Percentiles rank a stretch among this genome's conserved stretches.
These are phyloP conservation scores for Malus sieversii DNA, from an alignment of 306 rosid genomes.

Conservation along the genomic window DNA sequence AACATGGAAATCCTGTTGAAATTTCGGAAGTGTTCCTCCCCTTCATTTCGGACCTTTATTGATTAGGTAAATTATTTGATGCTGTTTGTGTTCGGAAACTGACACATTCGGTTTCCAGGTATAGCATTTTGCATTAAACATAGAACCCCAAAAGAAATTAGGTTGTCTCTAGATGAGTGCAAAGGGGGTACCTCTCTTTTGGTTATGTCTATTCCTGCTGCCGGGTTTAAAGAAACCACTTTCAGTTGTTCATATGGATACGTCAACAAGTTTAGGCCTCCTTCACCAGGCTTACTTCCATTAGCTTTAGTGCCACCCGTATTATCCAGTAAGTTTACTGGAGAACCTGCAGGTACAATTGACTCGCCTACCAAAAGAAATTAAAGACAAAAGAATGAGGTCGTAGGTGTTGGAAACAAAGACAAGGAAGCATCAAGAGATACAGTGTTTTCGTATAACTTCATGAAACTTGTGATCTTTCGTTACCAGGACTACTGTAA, in stretches of 20 bases:
- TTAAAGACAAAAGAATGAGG: neutral
- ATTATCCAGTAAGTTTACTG: slow-evolving; percentile 25
- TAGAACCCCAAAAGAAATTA: neutral
- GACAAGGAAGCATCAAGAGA: neutral
- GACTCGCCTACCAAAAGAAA: slow-evolving; percentile 24
- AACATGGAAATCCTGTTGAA: neutral
- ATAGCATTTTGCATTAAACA: neutral
- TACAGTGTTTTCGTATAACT: neutral
- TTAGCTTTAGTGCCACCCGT: slow-evolving; percentile 21
- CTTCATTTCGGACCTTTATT: too few relatives aligned
- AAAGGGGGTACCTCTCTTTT: slow-evolving; percentile 64
- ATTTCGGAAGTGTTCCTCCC: too few relatives aligned
- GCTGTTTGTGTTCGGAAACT: neutral
- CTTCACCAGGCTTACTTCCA: slow-evolving; percentile 23
- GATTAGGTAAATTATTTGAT: neutral
- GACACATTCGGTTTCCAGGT: neutral
- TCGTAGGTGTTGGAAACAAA: neutral
- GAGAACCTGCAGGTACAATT: slow-evolving; percentile 30
- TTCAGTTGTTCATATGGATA: slow-evolving; percentile 68
- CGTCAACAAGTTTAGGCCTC: slow-evolving; percentile 15
- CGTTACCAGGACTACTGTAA: slow-evolving; percentile 40
- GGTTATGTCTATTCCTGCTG: slow-evolving; percentile 57
- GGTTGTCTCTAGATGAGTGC: neutral
- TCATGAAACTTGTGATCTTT: slow-evolving; percentile 6
- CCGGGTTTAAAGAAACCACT: slow-evolving; percentile 54